phyloP scores from a whole-genome alignment of 805 yeast species.

The Yamadazyma scolyti region DNA sequence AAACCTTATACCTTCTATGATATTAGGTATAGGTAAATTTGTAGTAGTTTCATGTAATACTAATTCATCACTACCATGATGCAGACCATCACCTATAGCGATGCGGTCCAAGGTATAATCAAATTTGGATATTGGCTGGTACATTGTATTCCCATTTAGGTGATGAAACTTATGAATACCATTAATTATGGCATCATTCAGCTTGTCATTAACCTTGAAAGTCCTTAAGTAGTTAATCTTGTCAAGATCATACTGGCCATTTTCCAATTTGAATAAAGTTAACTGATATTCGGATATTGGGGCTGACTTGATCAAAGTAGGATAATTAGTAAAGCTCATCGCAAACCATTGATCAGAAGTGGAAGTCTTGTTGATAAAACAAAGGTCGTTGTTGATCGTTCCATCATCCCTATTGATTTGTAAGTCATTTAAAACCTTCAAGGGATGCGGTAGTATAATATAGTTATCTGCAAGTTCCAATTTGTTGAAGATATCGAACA shows the following conservation, averaged over 20 bases:
- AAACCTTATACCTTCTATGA: slow-evolving; percentile 36
- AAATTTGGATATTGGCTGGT: slow-evolving; percentile 35
- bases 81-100: slow-evolving; percentile 22
- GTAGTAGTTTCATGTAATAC: slow-evolving; percentile 4
- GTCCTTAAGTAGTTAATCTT: slow-evolving; percentile 5
- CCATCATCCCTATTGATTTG: slow-evolving; percentile 20
- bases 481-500: slow-evolving; percentile 66
- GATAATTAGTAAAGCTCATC: slow-evolving; percentile 71
- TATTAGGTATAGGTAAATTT: slow-evolving; percentile 16
- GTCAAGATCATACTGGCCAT: slow-evolving; percentile 13
- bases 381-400: slow-evolving; percentile 27
- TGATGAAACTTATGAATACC: slow-evolving; percentile 35
- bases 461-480: slow-evolving; percentile 20
- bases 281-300: slow-evolving; percentile 64
- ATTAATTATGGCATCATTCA: slow-evolving; percentile 25
- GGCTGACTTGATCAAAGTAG: slow-evolving; percentile 77
- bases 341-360: slow-evolving; percentile 78
- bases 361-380: slow-evolving; percentile 67
- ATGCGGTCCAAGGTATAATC: slow-evolving; percentile 5
- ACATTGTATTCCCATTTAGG: slow-evolving; percentile 25
- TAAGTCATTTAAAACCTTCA: slow-evolving; percentile 37
- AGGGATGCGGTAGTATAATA: slow-evolving; percentile 68
- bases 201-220: slow-evolving; percentile 8
- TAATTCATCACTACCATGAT: slow-evolving; percentile 1
- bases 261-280: slow-evolving; percentile 24